Percentiles rank a stretch among this genome's conserved stretches.
Conservation (phyloP, 257 asterid species). For the Mentha longifolia region DNA sequence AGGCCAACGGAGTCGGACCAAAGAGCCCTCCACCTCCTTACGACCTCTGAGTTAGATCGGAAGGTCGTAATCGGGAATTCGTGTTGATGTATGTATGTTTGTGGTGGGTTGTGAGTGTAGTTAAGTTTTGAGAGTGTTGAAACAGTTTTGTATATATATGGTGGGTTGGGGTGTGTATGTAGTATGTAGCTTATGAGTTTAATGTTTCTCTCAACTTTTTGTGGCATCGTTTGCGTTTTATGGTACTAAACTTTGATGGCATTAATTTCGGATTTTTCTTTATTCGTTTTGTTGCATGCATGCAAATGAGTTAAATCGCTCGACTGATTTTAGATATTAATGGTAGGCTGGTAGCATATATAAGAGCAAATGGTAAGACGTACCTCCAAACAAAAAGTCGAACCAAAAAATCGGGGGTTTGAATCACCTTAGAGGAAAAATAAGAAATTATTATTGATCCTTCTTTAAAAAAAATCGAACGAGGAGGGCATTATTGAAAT, state of each 20-base stretch:
- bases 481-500: too few relatives aligned
- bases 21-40: slow-evolving; percentile 94
- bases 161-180: neutral
- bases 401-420: too few relatives aligned
- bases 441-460: too few relatives aligned
- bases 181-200: slow-evolving; percentile 1
- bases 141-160: neutral
- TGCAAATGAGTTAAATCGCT: neutral
- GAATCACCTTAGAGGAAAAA: too few relatives aligned
- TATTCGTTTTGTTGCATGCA: neutral
- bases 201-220: neutral
- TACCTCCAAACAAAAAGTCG: too few relatives aligned
- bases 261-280: neutral
- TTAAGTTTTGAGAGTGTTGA: neutral
- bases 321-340: too few relatives aligned
- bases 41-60: slow-evolving; percentile 62
- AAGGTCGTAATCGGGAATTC: slow-evolving; percentile 15
- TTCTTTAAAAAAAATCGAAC: too few relatives aligned
- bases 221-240: neutral
- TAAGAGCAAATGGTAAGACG: too few relatives aligned
- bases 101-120: neutral
- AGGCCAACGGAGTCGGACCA: slow-evolving; percentile 81
- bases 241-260: neutral
- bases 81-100: slow-evolving; percentile 14
- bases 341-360: too few relatives aligned